These are phyloP conservation scores for Crithidia expoeki DNA, from an alignment of 208 protist species.

Conservation along the genomic window DNA sequence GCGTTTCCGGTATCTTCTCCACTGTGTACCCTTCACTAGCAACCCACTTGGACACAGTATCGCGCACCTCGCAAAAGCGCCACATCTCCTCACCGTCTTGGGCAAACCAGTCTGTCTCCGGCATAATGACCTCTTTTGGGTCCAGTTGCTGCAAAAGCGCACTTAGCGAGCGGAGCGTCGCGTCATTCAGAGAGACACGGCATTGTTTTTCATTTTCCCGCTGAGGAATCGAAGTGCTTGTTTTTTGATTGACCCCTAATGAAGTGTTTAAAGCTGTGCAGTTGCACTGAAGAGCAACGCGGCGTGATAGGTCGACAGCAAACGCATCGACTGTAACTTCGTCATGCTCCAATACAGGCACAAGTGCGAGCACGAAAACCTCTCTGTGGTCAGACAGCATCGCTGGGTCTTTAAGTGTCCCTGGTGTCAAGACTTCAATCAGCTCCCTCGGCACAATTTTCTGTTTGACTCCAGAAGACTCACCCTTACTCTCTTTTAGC, in stretches of 20 bases:
- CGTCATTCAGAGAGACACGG: neutral
- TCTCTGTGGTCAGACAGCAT: slow-evolving; percentile 80
- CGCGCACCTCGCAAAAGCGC: slow-evolving; percentile 3
- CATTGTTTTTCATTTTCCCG: slow-evolving; percentile 5
- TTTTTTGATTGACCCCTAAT: neutral
- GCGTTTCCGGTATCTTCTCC: slow-evolving; percentile 33
- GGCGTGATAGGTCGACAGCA: slow-evolving; percentile 83
- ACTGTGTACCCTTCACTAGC: slow-evolving; percentile 64
- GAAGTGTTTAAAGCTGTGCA: slow-evolving; percentile 20
- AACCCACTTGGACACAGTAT: slow-evolving; percentile 51
- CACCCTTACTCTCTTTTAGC: slow-evolving; percentile 67
- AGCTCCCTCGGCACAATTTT: slow-evolving; percentile 88
- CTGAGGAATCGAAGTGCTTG: neutral
- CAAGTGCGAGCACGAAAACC: slow-evolving; percentile 71
- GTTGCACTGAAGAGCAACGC: slow-evolving; percentile 68
- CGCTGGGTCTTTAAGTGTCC: slow-evolving; percentile 87
- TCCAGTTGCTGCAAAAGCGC: slow-evolving; percentile 78
- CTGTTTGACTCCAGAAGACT: slow-evolving; percentile 36
- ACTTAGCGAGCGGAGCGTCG: slow-evolving; percentile 39
- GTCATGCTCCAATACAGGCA: slow-evolving; percentile 19
- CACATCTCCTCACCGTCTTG: neutral
- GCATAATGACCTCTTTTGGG: slow-evolving; percentile 81
- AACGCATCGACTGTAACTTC: slow-evolving; percentile 59
- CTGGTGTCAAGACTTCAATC: slow-evolving; percentile 89
- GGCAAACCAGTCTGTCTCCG: slow-evolving; percentile 18